Conservation (phyloP, 2,329 filamentous ascomycete species). For the Dothidotthia symphoricarpi region DNA sequence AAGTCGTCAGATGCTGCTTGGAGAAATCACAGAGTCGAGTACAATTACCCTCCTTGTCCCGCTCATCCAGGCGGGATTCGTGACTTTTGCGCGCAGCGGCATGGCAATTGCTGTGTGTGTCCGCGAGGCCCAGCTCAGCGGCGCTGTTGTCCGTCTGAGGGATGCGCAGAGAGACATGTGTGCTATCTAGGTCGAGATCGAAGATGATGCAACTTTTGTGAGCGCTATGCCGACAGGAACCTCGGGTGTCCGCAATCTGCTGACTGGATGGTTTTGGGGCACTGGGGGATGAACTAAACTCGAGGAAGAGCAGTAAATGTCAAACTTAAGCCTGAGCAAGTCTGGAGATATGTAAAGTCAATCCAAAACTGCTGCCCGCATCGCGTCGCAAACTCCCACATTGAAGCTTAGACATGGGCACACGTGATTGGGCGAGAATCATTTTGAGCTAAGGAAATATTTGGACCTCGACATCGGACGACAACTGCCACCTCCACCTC, state of each 20-base stretch:
- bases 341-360: neutral
- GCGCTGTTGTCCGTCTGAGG: conserved; percentile 42
- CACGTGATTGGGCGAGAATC: conserved; percentile 17
- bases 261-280: too few species aligned
- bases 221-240: conserved; percentile 29
- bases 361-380: conserved; percentile 18
- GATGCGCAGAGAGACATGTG: conserved; percentile 49
- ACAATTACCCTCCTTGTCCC: conserved; percentile 52
- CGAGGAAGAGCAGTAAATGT: neutral
- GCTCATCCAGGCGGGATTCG: conserved; percentile 56
- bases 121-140: conserved; percentile 42
- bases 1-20: conserved; percentile 10
- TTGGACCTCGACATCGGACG: conserved; percentile 15
- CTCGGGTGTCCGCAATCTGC: conserved; percentile 39
- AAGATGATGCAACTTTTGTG: conserved; percentile 32
- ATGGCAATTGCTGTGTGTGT: conserved; percentile 51
- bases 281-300: too few species aligned
- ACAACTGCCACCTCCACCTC: conserved; percentile 19
- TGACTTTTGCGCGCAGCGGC: conserved; percentile 77
- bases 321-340: neutral
- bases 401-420: conserved; percentile 17
- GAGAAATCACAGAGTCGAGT: conserved; percentile 3
- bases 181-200: conserved; percentile 8
- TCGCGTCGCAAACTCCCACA: conserved; percentile 8
- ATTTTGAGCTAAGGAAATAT: conserved; percentile 36